Percentiles rank a stretch among this genome's conserved stretches.
Conservation (phyloP, 129 eudicot genomes). For the Tanacetum coccineum region DNA sequence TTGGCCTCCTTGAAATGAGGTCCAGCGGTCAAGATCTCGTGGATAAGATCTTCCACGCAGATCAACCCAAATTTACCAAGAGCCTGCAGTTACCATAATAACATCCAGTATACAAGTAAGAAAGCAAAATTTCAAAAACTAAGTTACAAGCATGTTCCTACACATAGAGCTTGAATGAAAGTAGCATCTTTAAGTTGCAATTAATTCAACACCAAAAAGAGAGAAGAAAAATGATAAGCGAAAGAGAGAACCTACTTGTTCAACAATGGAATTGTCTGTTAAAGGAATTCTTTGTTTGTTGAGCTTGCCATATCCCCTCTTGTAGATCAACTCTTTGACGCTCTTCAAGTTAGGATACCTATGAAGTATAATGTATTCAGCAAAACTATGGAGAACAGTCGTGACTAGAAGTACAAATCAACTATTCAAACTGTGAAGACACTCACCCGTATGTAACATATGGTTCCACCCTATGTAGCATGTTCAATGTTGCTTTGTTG, state of each 20-base stretch:
- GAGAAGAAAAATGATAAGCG: too few species aligned
- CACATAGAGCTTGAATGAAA: not conserved
- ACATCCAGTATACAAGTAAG: not conserved
- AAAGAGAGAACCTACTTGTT: constrained; percentile 44
- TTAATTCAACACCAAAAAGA: too few species aligned
- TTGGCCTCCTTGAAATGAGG: constrained; percentile 79
- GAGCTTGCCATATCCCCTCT: constrained; percentile 77
- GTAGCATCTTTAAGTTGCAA: not conserved
- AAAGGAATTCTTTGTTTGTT: constrained; percentile 66
- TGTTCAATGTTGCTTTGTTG: constrained; percentile 65
- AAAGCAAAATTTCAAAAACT: too few species aligned
- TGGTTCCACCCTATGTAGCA: constrained; percentile 81
- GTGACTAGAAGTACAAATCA: too few species aligned
- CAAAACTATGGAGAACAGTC: not conserved
- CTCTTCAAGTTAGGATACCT: constrained; percentile 83
- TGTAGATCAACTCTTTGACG: constrained; percentile 73
- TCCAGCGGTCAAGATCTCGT: constrained; percentile 80
- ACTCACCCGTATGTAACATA: constrained; percentile 70
- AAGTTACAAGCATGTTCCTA: too few species aligned
- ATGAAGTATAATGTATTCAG: not conserved
- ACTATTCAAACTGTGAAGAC: not conserved
- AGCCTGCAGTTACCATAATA: constrained; percentile 25
- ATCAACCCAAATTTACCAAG: constrained; percentile 71
- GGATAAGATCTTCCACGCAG: constrained; percentile 67
- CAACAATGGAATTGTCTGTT: constrained; percentile 61